Evolutionary conservation across 2,329 filamentous ascomycete species (phyloP), one percentile per base, ranked within the genome.

Genomic region (Calonectria pauciramosa): DNA sequence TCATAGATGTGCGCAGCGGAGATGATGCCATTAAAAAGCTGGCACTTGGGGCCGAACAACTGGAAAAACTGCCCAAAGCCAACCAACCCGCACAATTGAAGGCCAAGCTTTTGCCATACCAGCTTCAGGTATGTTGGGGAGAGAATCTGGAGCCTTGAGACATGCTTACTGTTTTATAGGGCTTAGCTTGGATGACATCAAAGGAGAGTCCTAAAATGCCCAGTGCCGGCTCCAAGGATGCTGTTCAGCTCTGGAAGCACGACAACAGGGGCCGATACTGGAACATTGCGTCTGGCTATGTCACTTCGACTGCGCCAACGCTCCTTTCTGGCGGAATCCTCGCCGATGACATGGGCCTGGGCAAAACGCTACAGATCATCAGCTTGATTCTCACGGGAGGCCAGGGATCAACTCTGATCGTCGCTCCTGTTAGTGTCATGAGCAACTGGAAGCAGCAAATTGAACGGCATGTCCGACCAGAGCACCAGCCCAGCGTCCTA

Each of bases 371-470:
- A 11, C 94, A 98, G 82, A 90, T 96, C 63, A 96, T 98, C 78
- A 94, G 94, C 68, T 86, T 97, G 44, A 93, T 98, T 70, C 86
- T 96, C 66, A 87, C 87, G 5, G 88, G 88, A 8, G 86, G 86
- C 0, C 82, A 87, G 3, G 92, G 91, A 4, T 87, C 93, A 1
- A 97, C 95, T 0, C 88, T 98, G 28, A 96, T 98, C 68, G 88
- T 98, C 70, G 93, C 94, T 0, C 96, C 96, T 0, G 90, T 97
- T 8, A 93, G 93, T 67, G 95, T 98, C 26, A 96, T 98, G 94
- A 96, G 93, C 81, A 98, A 98, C 79, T 98, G 96, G 96, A 92
- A 91, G 79, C 92, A 93, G 69, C 95, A 98, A 83, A 94, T 96
- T 69, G 87, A 91, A 75, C 89, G 90, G 47, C 96, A 98, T 80